Evolutionary conservation across 75 land plant species (phyloP), one percentile per base, ranked within the genome.

Genomic region (Pinus taeda): DNA sequence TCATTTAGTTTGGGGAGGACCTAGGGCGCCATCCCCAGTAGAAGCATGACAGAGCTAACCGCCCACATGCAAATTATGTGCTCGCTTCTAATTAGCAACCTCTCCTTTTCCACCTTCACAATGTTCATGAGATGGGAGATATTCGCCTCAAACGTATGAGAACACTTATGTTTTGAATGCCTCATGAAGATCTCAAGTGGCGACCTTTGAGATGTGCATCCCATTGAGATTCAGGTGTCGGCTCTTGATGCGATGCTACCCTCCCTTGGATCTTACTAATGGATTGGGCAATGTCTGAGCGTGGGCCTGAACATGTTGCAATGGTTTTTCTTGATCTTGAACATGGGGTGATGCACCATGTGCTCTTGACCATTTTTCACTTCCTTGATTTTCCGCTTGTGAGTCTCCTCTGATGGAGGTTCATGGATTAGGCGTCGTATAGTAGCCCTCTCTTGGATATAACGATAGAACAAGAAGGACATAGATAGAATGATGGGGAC

Each of bases 1-100:
- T 82, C 83, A 18, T 82, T 76, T 1, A 82, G 76, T 82, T 82
- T 82, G 8, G 81, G 81, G 18, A 82, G 30, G 53, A 82, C 83
- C 39, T 60, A 59, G 0, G 81, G 81, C 15, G 76, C 83, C 7
- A 82, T 33, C 5, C 83, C 83, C 2, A 73, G 39, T 4, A 14
- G 65, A 4, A 78, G 58, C 20, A 82, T 58, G 15, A 53, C 76
- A 0, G 33, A 59, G 49, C 81, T 82, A 8, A 78, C 42, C 76
- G 78, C 74, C 14, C 76, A 73, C 83, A 82, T 82, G 30, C 36
- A 60, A 13, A 78, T 82, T 81, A 82, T 78, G 30, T 81, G 83
- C 76, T 82, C 80, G 11, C 80, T 70, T 69, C 77, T 81, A 45
- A 81, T 78, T 12, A 81, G 56, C 15, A 4, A 18, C 18, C 55